Evolutionary conservation across 169 alveolate species (phyloP), one percentile per base, ranked within the genome.

Genomic region (Cyclospora cayetanensis): DNA sequence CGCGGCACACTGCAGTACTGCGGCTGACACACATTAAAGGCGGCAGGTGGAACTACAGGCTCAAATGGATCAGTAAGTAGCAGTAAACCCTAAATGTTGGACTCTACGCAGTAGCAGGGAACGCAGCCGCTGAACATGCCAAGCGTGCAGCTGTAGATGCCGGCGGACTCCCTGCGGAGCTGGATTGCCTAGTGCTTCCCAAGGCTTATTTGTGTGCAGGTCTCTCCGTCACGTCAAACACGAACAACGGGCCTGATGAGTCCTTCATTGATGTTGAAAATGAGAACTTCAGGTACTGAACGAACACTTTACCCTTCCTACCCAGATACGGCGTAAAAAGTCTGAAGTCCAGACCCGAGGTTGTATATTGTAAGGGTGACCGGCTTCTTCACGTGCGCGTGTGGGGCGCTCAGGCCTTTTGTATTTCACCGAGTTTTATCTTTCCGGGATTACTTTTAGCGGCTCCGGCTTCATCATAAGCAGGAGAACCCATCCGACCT

Each of bases 21-120:
- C 83, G 37, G 53, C 52, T 70, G 34, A 27, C 53, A 9, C 83
- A 70, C 27, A 31, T 37, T 15, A 70, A 31, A 29, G 83, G 83
- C n/a, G 83, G 83, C 0, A 15, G 83, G 34, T 70, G 83, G 83
- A 70, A 70, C 27, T 70, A 29, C 34, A 70, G 31, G 27, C 83
- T 70, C 35, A 70, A 70, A 53, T 70, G 83, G 83, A 70, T 35
- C 22, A 70, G 83, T 70, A 27, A 31, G 46, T 31, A 15, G 60
- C 53, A 70, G 37, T 70, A 70, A 70, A 70, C 83, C 83, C 83
- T 70, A 70, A 70, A 70, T 53, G 55, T 53, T 70, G 37, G 20
- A 70, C 50, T 53, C 83, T 37, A 35, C 31, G 37, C 77, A 5
- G 43, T n/a, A n/a, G n/a, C n/a, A n/a, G n/a, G n/a, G n/a, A n/a